Percentiles rank a stretch among this genome's conserved stretches.
Conservation (phyloP, 805 yeast genomes). For the Yamadazyma scolyti region DNA sequence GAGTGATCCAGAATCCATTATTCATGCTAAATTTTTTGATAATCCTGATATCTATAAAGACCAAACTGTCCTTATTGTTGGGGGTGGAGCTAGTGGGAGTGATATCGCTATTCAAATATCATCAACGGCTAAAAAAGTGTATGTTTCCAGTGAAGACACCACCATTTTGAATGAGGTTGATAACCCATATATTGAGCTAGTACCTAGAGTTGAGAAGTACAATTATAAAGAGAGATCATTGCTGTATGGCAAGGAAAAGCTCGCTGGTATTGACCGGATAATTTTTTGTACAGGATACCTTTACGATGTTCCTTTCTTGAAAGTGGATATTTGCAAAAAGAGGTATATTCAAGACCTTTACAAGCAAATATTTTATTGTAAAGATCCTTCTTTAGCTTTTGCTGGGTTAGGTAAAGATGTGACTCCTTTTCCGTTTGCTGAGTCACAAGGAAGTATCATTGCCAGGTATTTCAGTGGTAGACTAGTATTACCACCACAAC, state of each 20-base stretch:
- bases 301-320: slow-evolving; percentile 32
- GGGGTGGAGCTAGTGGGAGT: slow-evolving; percentile 73
- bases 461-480: slow-evolving; percentile 43
- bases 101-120: slow-evolving; percentile 67
- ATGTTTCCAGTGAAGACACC: slow-evolving; percentile 14
- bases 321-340: slow-evolving; percentile 13
- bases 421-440: slow-evolving; percentile 50
- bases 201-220: slow-evolving; percentile 19
- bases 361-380: slow-evolving; percentile 43
- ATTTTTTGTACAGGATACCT: slow-evolving; percentile 40
- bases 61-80: slow-evolving; percentile 60
- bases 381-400: slow-evolving; percentile 43
- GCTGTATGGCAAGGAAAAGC: slow-evolving; percentile 1
- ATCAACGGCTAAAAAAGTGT: slow-evolving; percentile 24
- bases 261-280: slow-evolving; percentile 20
- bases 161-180: slow-evolving; percentile 1
- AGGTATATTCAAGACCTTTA: slow-evolving; percentile 23
- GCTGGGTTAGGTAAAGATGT: slow-evolving; percentile 43
- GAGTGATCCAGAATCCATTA: slow-evolving; percentile 19
- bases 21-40: slow-evolving; percentile 32
- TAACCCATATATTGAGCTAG: slow-evolving; percentile 8
- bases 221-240: slow-evolving; percentile 22
- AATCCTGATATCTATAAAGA: slow-evolving; percentile 23
- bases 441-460: slow-evolving; percentile 44
- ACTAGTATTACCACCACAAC: slow-evolving; percentile 33